phyloP scores from a whole-genome alignment of 2,329 filamentous ascomycete species.

The Sphaerulina musiva region DNA sequence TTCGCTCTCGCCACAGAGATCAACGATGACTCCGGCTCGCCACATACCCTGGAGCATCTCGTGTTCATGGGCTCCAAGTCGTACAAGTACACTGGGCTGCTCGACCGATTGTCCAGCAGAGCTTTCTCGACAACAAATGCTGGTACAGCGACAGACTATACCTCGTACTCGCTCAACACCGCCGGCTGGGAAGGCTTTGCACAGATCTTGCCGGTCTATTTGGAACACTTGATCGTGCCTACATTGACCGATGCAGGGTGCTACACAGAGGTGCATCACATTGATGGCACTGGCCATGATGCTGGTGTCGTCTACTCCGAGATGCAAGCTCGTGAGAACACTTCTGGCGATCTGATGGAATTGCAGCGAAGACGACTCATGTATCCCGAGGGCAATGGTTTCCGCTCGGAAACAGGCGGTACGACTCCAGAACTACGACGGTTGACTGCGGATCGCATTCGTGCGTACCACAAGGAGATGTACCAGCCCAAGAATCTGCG shows the following conservation, averaged over 20 bases:
- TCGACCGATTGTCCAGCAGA: conserved; percentile 88
- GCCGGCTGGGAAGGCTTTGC: conserved; percentile 97
- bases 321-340: conserved; percentile 94
- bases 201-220: conserved; percentile 86
- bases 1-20: conserved; percentile 96
- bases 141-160: conserved; percentile 95
- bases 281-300: conserved; percentile 89
- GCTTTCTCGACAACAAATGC: conserved; percentile 94
- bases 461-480: conserved; percentile 93
- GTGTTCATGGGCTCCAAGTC: conserved; percentile 71
- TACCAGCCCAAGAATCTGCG: conserved; percentile 96
- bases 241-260: conserved; percentile 89
- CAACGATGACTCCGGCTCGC: conserved; percentile 90
- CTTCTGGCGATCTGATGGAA: conserved; percentile 78
- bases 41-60: conserved; percentile 49
- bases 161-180: conserved; percentile 89
- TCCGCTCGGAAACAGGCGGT: conserved; percentile 95
- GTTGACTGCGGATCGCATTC: conserved; percentile 80
- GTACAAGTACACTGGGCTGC: conserved; percentile 88
- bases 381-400: conserved; percentile 84
- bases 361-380: conserved; percentile 69
- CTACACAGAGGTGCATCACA: conserved; percentile 91
- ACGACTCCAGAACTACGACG: conserved; percentile 88
- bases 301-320: conserved; percentile 87
- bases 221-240: conserved; percentile 87